Evolutionary conservation across 345 rosid species (phyloP), one percentile per base, ranked within the genome.

Genomic region (Populus davidiana): DNA sequence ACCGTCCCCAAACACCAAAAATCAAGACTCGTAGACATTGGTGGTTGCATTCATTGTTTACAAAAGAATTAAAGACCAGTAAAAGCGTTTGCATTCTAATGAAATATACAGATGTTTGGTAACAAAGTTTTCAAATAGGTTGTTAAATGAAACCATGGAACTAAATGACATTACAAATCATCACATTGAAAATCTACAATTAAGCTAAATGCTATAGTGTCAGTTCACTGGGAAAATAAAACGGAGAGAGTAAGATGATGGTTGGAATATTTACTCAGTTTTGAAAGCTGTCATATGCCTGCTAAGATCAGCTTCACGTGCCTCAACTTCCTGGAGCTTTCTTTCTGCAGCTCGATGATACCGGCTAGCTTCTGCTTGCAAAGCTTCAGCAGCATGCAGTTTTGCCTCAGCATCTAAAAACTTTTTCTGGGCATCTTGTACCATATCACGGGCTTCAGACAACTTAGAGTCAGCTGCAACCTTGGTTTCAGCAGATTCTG

Each of bases 401-500:
- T 90, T 96, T 61, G 83, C 78, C 76, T 92, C 96, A 23, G 94
- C 90, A 68, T 90, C 97, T 72, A 79, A 62, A 54, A 75, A 77
- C 81, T 92, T 96, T 80, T 88, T 89, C 77, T 87, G 90, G 8
- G 91, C 91, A 82, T 88, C 91, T 75, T 92, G 97, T 39, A 86
- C 71, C 97, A 92, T 88, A 47, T 5, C 72, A 23, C 77, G 86
- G 62, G 92, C 97, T 85, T 92, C 98, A 76, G 90, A 86, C 80
- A 90, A 75, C 85, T 82, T 89, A 76, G 81, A 80, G 61, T 77
- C 94, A 41, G 98, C 94, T 35, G 97, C 81, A 88, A 96, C 92
- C 88, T 93, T 96, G 1, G 84, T 85, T 87, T 96, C 99, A 23
- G 98, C 97, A 87, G 89, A 87, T 83, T 96, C 97, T 65, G 93